Evolutionary conservation across 192 early-diverging fungal genomes (phyloP), one percentile per base, ranked within the genome.

Genomic region (Coemansia sp.): DNA sequence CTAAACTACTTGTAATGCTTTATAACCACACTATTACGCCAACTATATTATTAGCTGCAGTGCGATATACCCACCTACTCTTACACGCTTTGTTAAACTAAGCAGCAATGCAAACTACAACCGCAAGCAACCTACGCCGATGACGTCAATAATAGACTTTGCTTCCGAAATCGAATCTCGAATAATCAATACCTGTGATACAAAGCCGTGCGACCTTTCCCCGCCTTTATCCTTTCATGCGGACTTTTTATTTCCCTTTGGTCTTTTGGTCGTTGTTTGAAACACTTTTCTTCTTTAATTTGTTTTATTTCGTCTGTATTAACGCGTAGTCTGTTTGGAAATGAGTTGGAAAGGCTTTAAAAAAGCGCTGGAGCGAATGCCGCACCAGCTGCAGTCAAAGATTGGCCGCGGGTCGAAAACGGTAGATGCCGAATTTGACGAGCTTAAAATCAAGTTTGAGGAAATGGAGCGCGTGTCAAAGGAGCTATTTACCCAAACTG

Each of bases 351-450:
- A 90, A 68, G 92, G 92, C 3, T 87, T 94, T 57, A 75, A 79
- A 39, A 94, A 94, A 80, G 91, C 91, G 57, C 83, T 94, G 43
- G 83, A 85, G 54, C 86, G 92, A 43, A 85, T 94, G 65, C 92
- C 92, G 29, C 89, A 90, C 56, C 86, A 87, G 75, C 70, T 94
- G 41, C 83, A 85, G 31, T 81, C 84, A 57, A 87, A 87, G 60
- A 85, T 85, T 57, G 87, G 90, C 45, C 75, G 86, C 43, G 73
- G 67, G 16, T 58, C 43, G 19, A 84, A 73, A 23, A 86, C 86
- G 1, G 65, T 76, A 12, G 91, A 92, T 72, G 67, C 86, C 53
- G 91, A 93, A 27, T 94, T 83, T 71, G 75, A 75, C 26, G 83
- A 83, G 21, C 72, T 88, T 14, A 87, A 89, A 66, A 67, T 61